Evolutionary conservation across 2,329 filamentous ascomycete species (phyloP).

Genomic region (Lomentospora prolificans): DNA sequence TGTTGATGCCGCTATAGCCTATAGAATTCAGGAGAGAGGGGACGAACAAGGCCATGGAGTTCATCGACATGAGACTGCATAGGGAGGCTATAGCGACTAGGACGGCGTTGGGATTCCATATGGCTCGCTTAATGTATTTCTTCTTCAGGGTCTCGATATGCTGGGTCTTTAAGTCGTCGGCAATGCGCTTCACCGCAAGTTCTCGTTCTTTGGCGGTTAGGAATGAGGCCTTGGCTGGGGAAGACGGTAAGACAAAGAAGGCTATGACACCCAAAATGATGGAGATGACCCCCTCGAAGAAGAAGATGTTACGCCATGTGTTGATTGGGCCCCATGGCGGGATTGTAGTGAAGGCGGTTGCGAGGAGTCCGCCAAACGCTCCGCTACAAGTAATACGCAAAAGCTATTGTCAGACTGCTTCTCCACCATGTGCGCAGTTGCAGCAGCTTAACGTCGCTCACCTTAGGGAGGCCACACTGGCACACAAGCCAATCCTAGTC

Average conservation of each 20-base stretch:
- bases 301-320: conserved; percentile 1
- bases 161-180: neutral
- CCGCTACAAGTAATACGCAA: too few relatives aligned
- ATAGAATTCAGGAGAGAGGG: neutral
- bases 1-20: neutral
- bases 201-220: neutral
- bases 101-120: neutral
- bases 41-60: neutral
- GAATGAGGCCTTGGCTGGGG: neutral
- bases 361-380: conserved; percentile 1
- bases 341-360: neutral
- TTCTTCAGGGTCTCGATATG: neutral
- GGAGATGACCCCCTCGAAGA: conserved; percentile 2
- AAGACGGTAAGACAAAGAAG: neutral
- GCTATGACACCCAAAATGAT: neutral
- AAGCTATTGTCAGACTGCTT: neutral
- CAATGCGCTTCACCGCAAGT: neutral
- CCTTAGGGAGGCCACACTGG: neutral
- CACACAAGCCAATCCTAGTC: neutral
- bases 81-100: neutral
- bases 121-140: neutral
- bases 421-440: too few relatives aligned
- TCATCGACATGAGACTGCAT: neutral
- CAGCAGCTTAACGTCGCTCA: too few relatives aligned
- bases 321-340: neutral